Evolutionary conservation across 208 protist species (phyloP).

Genomic region (Crithidia acanthocephali): DNA sequence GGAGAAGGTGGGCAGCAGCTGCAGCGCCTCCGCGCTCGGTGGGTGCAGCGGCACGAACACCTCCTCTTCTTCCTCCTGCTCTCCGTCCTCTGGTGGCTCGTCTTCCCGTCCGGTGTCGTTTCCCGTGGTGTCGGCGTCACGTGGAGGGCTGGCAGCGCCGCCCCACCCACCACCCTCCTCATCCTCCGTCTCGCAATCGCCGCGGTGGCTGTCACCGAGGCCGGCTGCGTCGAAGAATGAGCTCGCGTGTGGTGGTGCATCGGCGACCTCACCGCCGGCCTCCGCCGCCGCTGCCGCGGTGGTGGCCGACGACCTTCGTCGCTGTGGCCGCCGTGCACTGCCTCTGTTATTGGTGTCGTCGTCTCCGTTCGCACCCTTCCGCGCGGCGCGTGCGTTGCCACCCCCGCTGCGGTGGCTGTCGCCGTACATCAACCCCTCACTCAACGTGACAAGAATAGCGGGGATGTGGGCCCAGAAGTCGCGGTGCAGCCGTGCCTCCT

Average conservation of each 20-base stretch:
- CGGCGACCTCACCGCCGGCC: constrained; percentile 11
- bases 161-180: not conserved
- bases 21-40: constrained; percentile 37
- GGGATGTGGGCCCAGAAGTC: constrained; percentile 50
- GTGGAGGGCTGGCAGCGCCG: not conserved
- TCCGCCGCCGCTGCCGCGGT: not conserved
- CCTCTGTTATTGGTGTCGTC: not conserved
- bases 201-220: constrained; percentile 10
- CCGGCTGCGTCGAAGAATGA: not conserved
- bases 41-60: constrained; percentile 29
- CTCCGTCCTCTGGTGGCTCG: not conserved
- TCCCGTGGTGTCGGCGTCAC: not conserved
- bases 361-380: not conserved
- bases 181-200: not conserved
- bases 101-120: not conserved
- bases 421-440: constrained; percentile 40
- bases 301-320: not conserved
- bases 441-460: constrained; percentile 35
- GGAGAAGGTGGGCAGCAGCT: constrained; percentile 34
- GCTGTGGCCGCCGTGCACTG: not conserved
- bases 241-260: not conserved
- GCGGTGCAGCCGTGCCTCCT: constrained; percentile 39
- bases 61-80: not conserved
- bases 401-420: not conserved
- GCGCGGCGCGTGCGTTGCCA: not conserved